Conservation (phyloP, 345 rosid genomes). For the Syzygium grande region DNA sequence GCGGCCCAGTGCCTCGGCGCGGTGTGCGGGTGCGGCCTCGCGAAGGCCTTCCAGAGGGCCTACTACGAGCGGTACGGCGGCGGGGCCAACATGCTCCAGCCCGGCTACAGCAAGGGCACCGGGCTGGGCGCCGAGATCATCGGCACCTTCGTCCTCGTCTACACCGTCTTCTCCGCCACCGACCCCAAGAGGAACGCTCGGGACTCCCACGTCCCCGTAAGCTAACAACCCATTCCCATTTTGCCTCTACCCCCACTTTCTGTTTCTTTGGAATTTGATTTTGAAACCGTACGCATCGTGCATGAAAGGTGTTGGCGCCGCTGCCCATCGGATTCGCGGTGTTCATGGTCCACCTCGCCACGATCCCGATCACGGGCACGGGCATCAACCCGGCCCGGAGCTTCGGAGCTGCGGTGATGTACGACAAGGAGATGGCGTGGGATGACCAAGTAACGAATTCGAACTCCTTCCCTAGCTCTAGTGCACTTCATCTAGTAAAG, state of each 20-base stretch:
- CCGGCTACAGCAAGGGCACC: slow-evolving; percentile 51
- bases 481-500: not conserved
- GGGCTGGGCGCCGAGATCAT: slow-evolving; percentile 62
- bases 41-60: slow-evolving; percentile 43
- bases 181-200: slow-evolving; percentile 58
- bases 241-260: not conserved
- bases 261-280: not conserved
- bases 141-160: slow-evolving; percentile 59
- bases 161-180: slow-evolving; percentile 61
- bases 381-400: slow-evolving; percentile 72
- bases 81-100: slow-evolving; percentile 46
- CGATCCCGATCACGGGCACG: slow-evolving; percentile 65
- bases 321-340: slow-evolving; percentile 63
- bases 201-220: slow-evolving; percentile 60
- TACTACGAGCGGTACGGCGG: slow-evolving; percentile 46
- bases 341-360: slow-evolving; percentile 66
- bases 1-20: slow-evolving; percentile 66
- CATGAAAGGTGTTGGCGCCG: slow-evolving; percentile 47
- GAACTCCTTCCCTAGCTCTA: not conserved
- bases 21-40: slow-evolving; percentile 58
- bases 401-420: slow-evolving; percentile 58
- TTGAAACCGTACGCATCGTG: not conserved
- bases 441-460: slow-evolving; percentile 38
- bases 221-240: not conserved
- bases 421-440: slow-evolving; percentile 39